These are phyloP conservation scores for Pittosporum tobira DNA, from an alignment of 129 eudicot genomes.

Conservation along the genomic window DNA sequence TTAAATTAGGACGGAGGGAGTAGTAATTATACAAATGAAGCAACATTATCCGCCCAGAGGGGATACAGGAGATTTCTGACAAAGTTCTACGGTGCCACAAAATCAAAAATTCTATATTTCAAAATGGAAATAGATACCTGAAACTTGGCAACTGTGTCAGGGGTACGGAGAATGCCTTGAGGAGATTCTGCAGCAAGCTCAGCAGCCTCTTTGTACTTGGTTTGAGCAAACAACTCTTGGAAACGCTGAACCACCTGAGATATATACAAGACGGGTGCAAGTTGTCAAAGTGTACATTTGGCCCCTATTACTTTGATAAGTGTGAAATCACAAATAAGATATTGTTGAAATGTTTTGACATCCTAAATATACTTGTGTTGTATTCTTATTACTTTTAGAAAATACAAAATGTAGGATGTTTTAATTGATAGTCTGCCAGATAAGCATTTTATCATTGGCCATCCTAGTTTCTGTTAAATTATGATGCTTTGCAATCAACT, in stretches of 20 bases:
- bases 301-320: no score
- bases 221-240: constrained; percentile 98
- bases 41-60: not conserved
- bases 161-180: constrained; percentile 96
- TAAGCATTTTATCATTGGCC: not conserved
- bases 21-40: not conserved
- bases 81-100: not conserved
- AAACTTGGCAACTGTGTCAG: constrained; percentile 97
- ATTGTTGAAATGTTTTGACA: not conserved
- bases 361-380: not conserved
- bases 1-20: no score
- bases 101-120: not conserved
- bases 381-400: not conserved
- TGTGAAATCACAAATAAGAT: not conserved
- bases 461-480: not conserved
- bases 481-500: not conserved
- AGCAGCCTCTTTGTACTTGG: constrained; percentile 99
- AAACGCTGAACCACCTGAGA: constrained; percentile 98
- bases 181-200: constrained; percentile 99
- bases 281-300: not conserved
- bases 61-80: not conserved
- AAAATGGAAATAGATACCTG: constrained; percentile 45
- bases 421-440: no score
- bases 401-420: not conserved
- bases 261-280: constrained; percentile 5